phyloP scores from a whole-genome alignment of 768 basidiomycete genomes.

The Wakefieldia striispora region DNA sequence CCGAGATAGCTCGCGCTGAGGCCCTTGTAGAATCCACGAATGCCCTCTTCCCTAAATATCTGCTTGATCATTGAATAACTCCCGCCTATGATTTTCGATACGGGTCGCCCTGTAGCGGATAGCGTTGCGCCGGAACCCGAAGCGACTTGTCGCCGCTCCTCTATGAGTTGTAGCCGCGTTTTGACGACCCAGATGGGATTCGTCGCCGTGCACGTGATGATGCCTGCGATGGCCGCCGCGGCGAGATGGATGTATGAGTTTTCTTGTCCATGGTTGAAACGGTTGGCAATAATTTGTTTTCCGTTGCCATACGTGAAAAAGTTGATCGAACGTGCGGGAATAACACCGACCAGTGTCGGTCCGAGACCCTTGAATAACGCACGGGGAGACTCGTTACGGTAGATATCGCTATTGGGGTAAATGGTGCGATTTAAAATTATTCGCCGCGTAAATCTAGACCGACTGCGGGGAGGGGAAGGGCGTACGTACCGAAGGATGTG shows the following conservation, averaged over 20 bases:
- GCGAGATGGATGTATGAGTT: slow-evolving; percentile 82
- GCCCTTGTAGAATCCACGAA: slow-evolving; percentile 92
- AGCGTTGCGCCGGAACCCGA: not conserved
- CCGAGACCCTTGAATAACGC: slow-evolving; percentile 95
- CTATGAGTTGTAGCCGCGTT: slow-evolving; percentile 82
- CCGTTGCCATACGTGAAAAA: slow-evolving; percentile 98
- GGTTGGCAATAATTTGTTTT: slow-evolving; percentile 83
- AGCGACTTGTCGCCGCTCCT: slow-evolving; percentile 23
- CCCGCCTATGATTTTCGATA: slow-evolving; percentile 42
- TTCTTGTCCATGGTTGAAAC: slow-evolving; percentile 74
- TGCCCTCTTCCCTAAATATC: slow-evolving; percentile 79
- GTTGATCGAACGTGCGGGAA: slow-evolving; percentile 95
- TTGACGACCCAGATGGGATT: slow-evolving; percentile 99
- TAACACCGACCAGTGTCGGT: slow-evolving; percentile 89
- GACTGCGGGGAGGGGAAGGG: not conserved
- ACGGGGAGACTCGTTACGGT: slow-evolving; percentile 79
- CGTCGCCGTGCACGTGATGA: slow-evolving; percentile 85
- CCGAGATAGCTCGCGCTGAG: slow-evolving; percentile 93
- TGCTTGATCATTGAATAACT: slow-evolving; percentile 62
- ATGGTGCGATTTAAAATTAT: too few species aligned
- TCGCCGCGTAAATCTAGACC: not conserved
- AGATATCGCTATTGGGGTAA: slow-evolving; percentile 66
- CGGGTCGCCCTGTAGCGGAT: slow-evolving; percentile 6
- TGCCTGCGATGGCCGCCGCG: slow-evolving; percentile 84
- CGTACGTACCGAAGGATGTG: slow-evolving; percentile 73